Evolutionary conservation across 352 stramenopile genomes (phyloP).

Genomic region (Pythium rhizo-oryzae): DNA sequence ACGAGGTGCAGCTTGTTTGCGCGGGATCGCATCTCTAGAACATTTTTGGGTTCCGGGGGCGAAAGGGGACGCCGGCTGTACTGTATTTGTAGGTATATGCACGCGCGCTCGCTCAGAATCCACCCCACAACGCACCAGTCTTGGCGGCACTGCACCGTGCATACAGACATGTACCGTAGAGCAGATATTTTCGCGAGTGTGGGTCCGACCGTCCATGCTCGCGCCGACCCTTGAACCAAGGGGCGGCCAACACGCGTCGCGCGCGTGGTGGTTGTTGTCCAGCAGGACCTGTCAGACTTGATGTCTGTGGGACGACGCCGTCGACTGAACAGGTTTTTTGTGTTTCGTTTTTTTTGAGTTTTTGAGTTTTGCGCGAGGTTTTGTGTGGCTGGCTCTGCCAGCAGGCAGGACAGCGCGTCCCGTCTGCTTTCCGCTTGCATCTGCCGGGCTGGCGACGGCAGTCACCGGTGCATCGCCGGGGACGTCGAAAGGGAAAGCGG

Average conservation of each 20-base stretch:
- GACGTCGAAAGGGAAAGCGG: slow-evolving; percentile 23
- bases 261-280: neutral
- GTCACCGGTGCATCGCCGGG: slow-evolving; percentile 26
- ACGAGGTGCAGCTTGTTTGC: neutral
- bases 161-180: too few species aligned
- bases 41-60: neutral
- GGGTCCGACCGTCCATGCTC: neutral
- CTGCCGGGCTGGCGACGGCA: slow-evolving; percentile 14
- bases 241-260: slow-evolving; percentile 15
- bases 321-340: slow-evolving; percentile 5
- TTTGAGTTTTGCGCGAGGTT: slow-evolving; percentile 5
- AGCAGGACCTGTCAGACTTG: neutral
- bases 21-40: neutral
- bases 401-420: neutral
- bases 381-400: slow-evolving; percentile 17
- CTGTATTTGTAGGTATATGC: too few species aligned
- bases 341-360: neutral
- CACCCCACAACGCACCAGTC: neutral
- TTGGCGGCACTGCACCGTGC: neutral
- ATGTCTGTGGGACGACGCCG: neutral
- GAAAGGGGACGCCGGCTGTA: neutral
- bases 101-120: too few species aligned
- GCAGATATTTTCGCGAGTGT: slow-evolving; percentile 10
- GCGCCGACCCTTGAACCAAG: neutral
- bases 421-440: slow-evolving; percentile 18